Evolutionary conservation across 306 rosid species (phyloP), one percentile per base, ranked within the genome.

Genomic region (Dalbergia cochinchinensis): DNA sequence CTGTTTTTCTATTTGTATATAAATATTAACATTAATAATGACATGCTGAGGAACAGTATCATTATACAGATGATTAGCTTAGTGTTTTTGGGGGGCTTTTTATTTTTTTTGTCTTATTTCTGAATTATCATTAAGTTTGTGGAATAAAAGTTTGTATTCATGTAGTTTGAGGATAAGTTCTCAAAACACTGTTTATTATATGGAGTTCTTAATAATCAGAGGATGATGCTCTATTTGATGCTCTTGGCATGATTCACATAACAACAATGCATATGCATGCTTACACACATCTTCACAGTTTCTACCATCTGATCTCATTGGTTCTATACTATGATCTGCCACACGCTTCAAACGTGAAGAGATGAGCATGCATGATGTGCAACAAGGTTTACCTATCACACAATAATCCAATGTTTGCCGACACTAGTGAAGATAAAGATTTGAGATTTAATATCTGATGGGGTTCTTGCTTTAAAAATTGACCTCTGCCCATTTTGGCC

Each of bases 1-100:
- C 73, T 33, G 39, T 79, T 61, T 74, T 74, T 77, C 59, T 34
- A 76, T 61, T 71, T 84, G 86, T 90, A 78, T 85, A 78, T 86
- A 86, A 41, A 37, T 71, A 87, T 44, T 47, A 60, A 67, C 48
- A 44, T 44, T 34, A 31, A 66, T 50, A 11, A 68, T 13, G 60
- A 15, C 33, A 54, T 37, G 60, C 63, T 59, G 73, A 72, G 60
- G 79, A 64, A 22, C 77, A 63, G 34, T 60, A 63, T 75, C 69
- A 69, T 35, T n/a, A 19, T 74, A 82, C 63, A 19, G 55, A 60
- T 63, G 5, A 48, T 48, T 61, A 53, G 74, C 39, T 33, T 33
- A 18, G 50, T 65, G 6, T 33, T 31, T 62, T 54, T 54, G 19
- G 60, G 60, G 26, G 22, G 18, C 18, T 5, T 31, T 19, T 5